These are phyloP conservation scores for Neonectria faginata DNA, from an alignment of 2,329 filamentous ascomycete species.

Conservation along the genomic window DNA sequence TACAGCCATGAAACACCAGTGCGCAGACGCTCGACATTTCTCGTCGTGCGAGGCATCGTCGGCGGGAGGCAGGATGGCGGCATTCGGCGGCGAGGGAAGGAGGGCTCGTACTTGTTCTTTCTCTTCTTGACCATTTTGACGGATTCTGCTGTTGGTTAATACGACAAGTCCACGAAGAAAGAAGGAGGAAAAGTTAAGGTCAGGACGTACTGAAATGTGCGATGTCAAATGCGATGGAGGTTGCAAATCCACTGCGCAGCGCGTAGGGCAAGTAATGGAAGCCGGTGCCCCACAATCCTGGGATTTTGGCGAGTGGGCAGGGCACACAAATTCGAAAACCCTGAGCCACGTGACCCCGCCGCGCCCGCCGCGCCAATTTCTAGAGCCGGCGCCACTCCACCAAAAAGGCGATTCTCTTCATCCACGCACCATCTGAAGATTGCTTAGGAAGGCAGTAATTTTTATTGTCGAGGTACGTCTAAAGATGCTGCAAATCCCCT, in stretches of 20 bases:
- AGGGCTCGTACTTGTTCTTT: constrained; percentile 71
- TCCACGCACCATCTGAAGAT: constrained; percentile 65
- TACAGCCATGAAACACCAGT: constrained; percentile 28
- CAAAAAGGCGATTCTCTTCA: constrained; percentile 46
- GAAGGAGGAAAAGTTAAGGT: constrained; percentile 37
- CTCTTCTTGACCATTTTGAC: constrained; percentile 79
- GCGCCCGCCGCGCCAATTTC: constrained; percentile 39
- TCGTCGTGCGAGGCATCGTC: constrained; percentile 34
- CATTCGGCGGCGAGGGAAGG: constrained; percentile 40
- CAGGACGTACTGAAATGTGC: constrained; percentile 49
- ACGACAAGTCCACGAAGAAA: constrained; percentile 49
- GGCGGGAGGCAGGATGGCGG: constrained; percentile 28
- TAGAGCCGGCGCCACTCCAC: constrained; percentile 49
- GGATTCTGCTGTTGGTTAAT: constrained; percentile 59
- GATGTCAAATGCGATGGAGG: constrained; percentile 46
- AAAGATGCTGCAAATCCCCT: constrained; percentile 59
- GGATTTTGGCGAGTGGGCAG: constrained; percentile 27
- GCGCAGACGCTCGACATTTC: constrained; percentile 23
- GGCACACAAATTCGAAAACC: constrained; percentile 38
- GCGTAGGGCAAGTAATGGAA: constrained; percentile 38
- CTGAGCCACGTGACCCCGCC: constrained; percentile 49
- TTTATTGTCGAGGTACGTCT: constrained; percentile 73
- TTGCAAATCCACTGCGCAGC: constrained; percentile 35
- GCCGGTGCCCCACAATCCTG: constrained; percentile 10
- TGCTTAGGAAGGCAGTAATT: constrained; percentile 72